Evolutionary conservation across 2,329 filamentous ascomycete genomes (phyloP), one percentile per base, ranked within the genome.

Genomic region (Cytospora schulzeri): DNA sequence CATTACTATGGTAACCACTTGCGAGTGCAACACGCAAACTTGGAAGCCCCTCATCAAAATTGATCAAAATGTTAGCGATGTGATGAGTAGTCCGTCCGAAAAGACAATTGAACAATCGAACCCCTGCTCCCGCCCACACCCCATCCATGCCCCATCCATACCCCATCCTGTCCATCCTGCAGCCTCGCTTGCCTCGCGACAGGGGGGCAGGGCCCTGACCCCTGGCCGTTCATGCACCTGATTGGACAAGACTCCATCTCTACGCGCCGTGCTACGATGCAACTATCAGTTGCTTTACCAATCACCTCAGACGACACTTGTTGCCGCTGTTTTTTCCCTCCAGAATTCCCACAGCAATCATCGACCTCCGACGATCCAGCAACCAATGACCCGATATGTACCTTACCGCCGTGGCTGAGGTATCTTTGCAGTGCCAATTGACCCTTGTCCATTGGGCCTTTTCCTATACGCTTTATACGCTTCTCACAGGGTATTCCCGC

Each of bases 181-280:
- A 64, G 62, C 62, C 58, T 51, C 54, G 29, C 29, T 31, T 31
- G 29, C 4, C 29, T 9, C 9, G 56, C 22, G 31, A 19, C 62
- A 61, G 57, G 62, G 62, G 58, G 7, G 12, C n/a, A 12, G 15
- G 35, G 15, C n/a, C 52, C 52, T 62, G 55, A 54, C 65, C 62
- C 52, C 50, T 57, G 62, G n/a, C 28, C 9, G 19, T 8, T 22
- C 54, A 57, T 48, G 31, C 24, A 33, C 31, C 41, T 65, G 65
- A 65, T 67, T 67, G 65, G 65, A 24, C 50, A 17, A 53, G 50
- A 33, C 60, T 45, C 63, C 58, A 48, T 65, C 59, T 62, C 55
- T 67, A 67, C 59, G 62, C 65, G 65, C 65, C 65, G 53, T 64
- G 58, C 65, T 60, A 41, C 57, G 53, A 55, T 56, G 48, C 62